Evolutionary conservation across 352 stramenopile genomes (phyloP).

Genomic region (Phytopythium vexans): DNA sequence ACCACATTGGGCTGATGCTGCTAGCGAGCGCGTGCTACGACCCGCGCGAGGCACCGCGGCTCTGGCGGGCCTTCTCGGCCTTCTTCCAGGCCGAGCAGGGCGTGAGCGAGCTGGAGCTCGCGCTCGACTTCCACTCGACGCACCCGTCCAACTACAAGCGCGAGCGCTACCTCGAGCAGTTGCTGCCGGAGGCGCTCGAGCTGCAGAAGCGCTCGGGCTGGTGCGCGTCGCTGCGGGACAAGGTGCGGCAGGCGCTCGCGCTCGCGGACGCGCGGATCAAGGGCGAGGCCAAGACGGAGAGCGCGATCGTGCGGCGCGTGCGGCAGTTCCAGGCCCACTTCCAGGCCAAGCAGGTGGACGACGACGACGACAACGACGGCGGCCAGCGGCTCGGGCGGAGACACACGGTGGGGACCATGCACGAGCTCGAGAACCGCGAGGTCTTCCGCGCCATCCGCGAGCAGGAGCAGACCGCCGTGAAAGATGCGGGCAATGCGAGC

Average conservation of each 20-base stretch:
- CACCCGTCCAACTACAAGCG: conserved; percentile 65
- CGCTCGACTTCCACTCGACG: conserved; percentile 59
- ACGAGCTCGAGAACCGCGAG: conserved; percentile 59
- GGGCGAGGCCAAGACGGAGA: conserved; percentile 17
- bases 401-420: conserved; percentile 47
- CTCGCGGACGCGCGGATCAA: background rate
- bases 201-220: conserved; percentile 45
- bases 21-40: conserved; percentile 74
- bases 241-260: conserved; percentile 44
- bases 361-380: conserved; percentile 4
- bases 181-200: conserved; percentile 41
- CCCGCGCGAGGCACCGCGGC: conserved; percentile 40
- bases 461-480: background rate
- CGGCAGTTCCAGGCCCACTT: conserved; percentile 19
- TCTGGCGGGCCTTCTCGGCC: conserved; percentile 40
- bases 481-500: too few species aligned
- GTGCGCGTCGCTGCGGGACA: conserved; percentile 53
- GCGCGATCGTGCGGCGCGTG: conserved; percentile 38
- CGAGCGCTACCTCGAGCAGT: conserved; percentile 32
- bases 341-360: conserved; percentile 12
- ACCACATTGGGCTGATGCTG: conserved; percentile 79
- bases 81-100: conserved; percentile 28
- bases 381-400: conserved; percentile 13
- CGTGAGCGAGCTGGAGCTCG: conserved; percentile 29
- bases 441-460: conserved; percentile 34